A percentile compares a stretch with the other conserved stretches of the same genome.
These are phyloP conservation scores for Xylariaceae sp. DNA, from an alignment of 2,329 filamentous ascomycete genomes.

Conservation along the genomic window DNA sequence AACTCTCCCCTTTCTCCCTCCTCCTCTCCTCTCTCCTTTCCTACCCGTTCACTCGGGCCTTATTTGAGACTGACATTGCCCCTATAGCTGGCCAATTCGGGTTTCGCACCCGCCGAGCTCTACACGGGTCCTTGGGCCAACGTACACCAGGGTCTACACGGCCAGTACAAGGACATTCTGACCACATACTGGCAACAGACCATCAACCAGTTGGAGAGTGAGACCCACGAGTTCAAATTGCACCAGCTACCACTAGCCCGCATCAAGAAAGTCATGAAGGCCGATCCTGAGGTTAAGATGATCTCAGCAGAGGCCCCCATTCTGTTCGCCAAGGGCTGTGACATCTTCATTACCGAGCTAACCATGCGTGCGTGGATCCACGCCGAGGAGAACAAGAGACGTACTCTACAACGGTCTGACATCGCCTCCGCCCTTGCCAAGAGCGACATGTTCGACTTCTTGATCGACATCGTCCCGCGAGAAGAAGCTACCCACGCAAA, in stretches of 20 bases:
- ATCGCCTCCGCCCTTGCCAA: conserved; percentile 94
- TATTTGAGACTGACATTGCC: conserved; percentile 19
- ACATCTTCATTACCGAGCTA: conserved; percentile 97
- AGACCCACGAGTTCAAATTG: conserved; percentile 96
- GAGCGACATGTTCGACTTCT: conserved; percentile 99
- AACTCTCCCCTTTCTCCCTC: neutral
- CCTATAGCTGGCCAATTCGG: conserved; percentile 73
- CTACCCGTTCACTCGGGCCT: conserved; percentile 2
- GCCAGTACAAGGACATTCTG: conserved; percentile 91
- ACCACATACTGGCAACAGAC: conserved; percentile 99
- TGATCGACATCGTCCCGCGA: conserved; percentile 96
- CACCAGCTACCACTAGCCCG: conserved; percentile 95
- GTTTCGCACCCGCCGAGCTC: conserved; percentile 85
- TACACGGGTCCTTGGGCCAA: conserved; percentile 96
- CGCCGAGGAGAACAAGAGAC: conserved; percentile 96
- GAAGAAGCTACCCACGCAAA: conserved; percentile 91
- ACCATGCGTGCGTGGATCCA: conserved; percentile 99
- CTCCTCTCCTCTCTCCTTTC: conserved; percentile 14
- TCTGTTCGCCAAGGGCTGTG: conserved; percentile 94
- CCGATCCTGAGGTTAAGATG: conserved; percentile 99
- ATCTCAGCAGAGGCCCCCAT: conserved; percentile 98
- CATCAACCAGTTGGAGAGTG: conserved; percentile 89
- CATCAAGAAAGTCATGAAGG: conserved; percentile 99
- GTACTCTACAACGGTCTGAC: conserved; percentile 90
- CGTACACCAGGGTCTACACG: conserved; percentile 90